Base-by-base conservation (phyloP, 176 grass and related monocot genomes). In the Carex scoparia region DNA sequence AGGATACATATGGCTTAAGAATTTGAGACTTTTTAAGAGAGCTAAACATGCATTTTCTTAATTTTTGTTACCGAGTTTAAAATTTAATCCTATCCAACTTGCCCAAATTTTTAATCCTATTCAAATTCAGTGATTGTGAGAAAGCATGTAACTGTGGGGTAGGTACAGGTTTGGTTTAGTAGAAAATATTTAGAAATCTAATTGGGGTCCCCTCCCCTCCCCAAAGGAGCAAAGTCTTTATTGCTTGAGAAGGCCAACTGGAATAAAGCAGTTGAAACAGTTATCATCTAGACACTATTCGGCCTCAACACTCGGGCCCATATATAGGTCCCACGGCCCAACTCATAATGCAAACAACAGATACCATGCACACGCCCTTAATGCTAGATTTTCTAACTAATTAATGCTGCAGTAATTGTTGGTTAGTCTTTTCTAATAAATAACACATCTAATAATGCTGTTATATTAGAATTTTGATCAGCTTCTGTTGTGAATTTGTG, bases 231-330 rank as follows among this genome's bases (percentile, higher is more conserved):
- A 30, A 28, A 55, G 44, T 27, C 27, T 72, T 76, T 16, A 76
- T 76, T 76, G 19, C 72, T 14, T 31, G 13, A 51, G 10, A 14
- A 48, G 40, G 23, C 23, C 46, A 31, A 76, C 11, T 30, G 27
- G 1, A 4, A 76, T 76, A 30, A 23, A 55, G 5, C 48, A 30
- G 46, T 55, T 76, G 72, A 54, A 76, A 30, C 72, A 76, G 72
- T 76, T 53, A 4, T 12, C 1, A 30, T 76, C 19, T 75, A 27
- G 11, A 76, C 48, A 76, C 27, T 32, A 40, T 40, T 42, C 10
- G 69, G 48, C 49, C 23, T 55, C 49, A 76, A 55, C 69, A 72
- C 40, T 76, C 5, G 54, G 72, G 72, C 72, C 72, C 46, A 76
- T 40, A 40, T 40, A 40, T 35, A 40, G 66, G 66, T 69, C 33